Evolutionary conservation across 2,329 filamentous ascomycete genomes (phyloP).

Genomic region (Penicillium sp.): DNA sequence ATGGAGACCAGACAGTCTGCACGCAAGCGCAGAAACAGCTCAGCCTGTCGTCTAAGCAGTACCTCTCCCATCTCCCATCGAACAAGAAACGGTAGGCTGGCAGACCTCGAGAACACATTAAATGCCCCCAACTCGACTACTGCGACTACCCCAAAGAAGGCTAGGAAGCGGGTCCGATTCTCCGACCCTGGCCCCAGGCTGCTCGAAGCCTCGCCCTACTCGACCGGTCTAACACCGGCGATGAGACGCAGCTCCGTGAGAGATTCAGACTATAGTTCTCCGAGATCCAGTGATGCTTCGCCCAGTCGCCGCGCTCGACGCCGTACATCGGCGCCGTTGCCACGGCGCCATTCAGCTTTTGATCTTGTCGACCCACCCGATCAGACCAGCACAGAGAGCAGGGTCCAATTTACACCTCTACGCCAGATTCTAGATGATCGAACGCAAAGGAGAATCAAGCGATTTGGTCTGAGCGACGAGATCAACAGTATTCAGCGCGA

Average conservation of each 20-base stretch:
- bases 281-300: slow-evolving; percentile 21
- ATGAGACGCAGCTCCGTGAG: slow-evolving; percentile 36
- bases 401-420: slow-evolving; percentile 43
- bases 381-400: slow-evolving; percentile 20
- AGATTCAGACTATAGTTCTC: slow-evolving; percentile 17
- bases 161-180: slow-evolving; percentile 42
- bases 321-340: slow-evolving; percentile 32
- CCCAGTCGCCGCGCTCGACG: slow-evolving; percentile 22
- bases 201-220: slow-evolving; percentile 16
- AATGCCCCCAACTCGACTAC: background rate
- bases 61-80: slow-evolving; percentile 15
- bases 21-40: slow-evolving; percentile 25
- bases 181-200: slow-evolving; percentile 37
- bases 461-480: slow-evolving; percentile 43
- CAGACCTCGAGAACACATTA: background rate
- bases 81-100: slow-evolving; percentile 10
- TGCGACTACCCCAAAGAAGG: slow-evolving; percentile 26
- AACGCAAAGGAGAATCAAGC: slow-evolving; percentile 39
- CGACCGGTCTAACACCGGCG: slow-evolving; percentile 43
- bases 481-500: slow-evolving; percentile 41
- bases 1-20: slow-evolving; percentile 24
- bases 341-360: slow-evolving; percentile 17
- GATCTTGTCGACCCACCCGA: slow-evolving; percentile 18
- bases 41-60: slow-evolving; percentile 9
- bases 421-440: slow-evolving; percentile 40